Base-by-base conservation (phyloP, 176 grass and related monocot species). In the Oryza rufipogon region DNA sequence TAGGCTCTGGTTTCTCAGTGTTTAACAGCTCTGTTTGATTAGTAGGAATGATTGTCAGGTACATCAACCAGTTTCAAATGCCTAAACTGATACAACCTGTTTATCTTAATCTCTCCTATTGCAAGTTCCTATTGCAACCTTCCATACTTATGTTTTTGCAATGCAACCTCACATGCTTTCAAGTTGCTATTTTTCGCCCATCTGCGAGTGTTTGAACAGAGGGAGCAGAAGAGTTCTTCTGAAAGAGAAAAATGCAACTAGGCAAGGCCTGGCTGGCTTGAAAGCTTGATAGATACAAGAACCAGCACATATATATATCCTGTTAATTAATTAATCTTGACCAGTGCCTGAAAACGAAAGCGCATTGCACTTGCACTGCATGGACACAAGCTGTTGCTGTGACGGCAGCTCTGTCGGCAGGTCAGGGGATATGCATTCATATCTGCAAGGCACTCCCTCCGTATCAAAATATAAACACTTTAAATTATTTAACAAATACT, bases 331-430 rank as follows among this genome's bases (percentile, higher is more conserved):
- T 58, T 76, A 22, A 69, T 14, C 23, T 68, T 42, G 48, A 63
- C 20, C 20, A 70, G 28, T 26, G 38, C 48, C 71, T 71, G 65
- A 81, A 65, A 77, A 0, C 7, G 82, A 49, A 30, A 54, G 38
- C 38, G 56, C 1, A 42, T 14, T 72, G 23, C 61, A 74, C 14
- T 67, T 22, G 73, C 23, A 38, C 15, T 17, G 60, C 32, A 13
- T 44, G 33, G 69, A 47, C 42, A n/a, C 6, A n/a, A 2, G 54
- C 44, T 54, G 64, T 46, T 70, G 65, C 52, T 77, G 66, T 46
- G 76, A 4, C 33, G 17, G 70, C 38, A 7, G 71, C 73, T 45
- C 17, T 86, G 84, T 90, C 74, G 79, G 84, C 84, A 90, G 80
- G 68, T 87, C 60, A 48, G 68, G 75, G 68, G 61, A 30, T 23